These are phyloP conservation scores for Simmondsia chinensis DNA, from an alignment of 148 eudicot genomes.

Conservation along the genomic window DNA sequence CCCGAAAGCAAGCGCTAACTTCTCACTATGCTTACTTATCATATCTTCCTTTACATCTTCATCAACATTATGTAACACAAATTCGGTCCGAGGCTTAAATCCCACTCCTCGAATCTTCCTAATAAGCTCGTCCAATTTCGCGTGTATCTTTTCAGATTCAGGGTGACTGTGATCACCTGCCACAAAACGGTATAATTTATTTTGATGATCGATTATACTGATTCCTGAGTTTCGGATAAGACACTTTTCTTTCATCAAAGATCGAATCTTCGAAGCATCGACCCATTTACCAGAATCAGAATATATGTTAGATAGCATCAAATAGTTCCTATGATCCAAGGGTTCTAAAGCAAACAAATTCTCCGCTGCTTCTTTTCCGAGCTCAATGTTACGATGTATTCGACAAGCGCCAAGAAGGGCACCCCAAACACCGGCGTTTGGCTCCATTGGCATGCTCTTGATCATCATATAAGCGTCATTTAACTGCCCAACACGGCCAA, in stretches of 20 bases:
- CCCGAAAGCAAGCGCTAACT: constrained; percentile 42
- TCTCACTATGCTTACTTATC: constrained; percentile 39
- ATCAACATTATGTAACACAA: constrained; percentile 32
- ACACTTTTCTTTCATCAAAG: constrained; percentile 26
- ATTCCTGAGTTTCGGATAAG: constrained; percentile 17
- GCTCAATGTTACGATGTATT: constrained; percentile 24
- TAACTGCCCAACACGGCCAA: constrained; percentile 31
- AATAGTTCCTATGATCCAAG: constrained; percentile 24
- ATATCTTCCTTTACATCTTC: constrained; percentile 29
- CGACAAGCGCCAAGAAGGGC: constrained; percentile 35
- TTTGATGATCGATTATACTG: constrained; percentile 28
- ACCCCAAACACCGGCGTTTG: constrained; percentile 41
- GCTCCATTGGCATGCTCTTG: constrained; percentile 33
- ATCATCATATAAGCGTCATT: constrained; percentile 24
- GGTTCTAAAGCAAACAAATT: constrained; percentile 25
- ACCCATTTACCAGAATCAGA: constrained; percentile 32
- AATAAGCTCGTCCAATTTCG: constrained; percentile 25
- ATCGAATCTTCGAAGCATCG: constrained; percentile 28
- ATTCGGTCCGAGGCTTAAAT: constrained; percentile 19
- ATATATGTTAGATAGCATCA: constrained; percentile 32
- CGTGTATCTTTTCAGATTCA: constrained; percentile 19
- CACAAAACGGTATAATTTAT: constrained; percentile 23
- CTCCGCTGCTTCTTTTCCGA: constrained; percentile 39
- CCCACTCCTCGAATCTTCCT: constrained; percentile 22
- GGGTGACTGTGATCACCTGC: constrained; percentile 37